Percentiles rank a stretch among this genome's conserved stretches.
Conservation (phyloP, 176 grass and related monocot genomes). For the Themeda triandra region DNA sequence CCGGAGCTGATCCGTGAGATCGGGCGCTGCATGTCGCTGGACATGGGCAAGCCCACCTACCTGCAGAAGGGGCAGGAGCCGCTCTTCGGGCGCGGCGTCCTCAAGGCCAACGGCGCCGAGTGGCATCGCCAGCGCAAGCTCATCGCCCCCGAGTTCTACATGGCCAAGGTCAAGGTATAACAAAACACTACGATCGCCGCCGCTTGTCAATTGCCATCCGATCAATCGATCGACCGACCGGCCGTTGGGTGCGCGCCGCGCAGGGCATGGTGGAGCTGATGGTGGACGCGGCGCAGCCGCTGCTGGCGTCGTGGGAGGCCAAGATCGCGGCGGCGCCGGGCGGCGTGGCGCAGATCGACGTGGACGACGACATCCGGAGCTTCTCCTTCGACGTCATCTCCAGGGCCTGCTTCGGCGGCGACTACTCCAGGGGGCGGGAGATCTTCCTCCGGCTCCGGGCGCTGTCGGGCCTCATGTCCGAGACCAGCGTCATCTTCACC, state of each 20-base stretch:
- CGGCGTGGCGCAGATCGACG: conserved; percentile 29
- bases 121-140: conserved; percentile 79
- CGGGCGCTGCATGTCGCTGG: conserved; percentile 66
- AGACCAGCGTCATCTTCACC: conserved; percentile 67
- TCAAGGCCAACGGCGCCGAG: conserved; percentile 64
- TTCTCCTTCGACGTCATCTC: conserved; percentile 94
- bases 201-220: neutral
- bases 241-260: no score
- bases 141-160: conserved; percentile 87
- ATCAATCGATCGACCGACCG: neutral
- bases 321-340: neutral
- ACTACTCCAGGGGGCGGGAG: conserved; percentile 56
- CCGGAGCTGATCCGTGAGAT: conserved; percentile 80
- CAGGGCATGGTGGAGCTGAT: conserved; percentile 67
- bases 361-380: conserved; percentile 66
- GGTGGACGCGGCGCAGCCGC: conserved; percentile 46
- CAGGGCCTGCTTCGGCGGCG: conserved; percentile 58
- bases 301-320: conserved; percentile 51
- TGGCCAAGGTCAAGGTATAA: conserved; percentile 52
- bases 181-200: neutral
- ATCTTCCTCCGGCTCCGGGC: conserved; percentile 66
- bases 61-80: conserved; percentile 86
- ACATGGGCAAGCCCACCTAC: conserved; percentile 81
- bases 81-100: conserved; percentile 73
- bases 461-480: conserved; percentile 53